Percentiles rank a stretch among this genome's conserved stretches.
Evolutionary conservation across 2,329 filamentous ascomycete species (phyloP).

Genomic region (Fusarium devonianum): DNA sequence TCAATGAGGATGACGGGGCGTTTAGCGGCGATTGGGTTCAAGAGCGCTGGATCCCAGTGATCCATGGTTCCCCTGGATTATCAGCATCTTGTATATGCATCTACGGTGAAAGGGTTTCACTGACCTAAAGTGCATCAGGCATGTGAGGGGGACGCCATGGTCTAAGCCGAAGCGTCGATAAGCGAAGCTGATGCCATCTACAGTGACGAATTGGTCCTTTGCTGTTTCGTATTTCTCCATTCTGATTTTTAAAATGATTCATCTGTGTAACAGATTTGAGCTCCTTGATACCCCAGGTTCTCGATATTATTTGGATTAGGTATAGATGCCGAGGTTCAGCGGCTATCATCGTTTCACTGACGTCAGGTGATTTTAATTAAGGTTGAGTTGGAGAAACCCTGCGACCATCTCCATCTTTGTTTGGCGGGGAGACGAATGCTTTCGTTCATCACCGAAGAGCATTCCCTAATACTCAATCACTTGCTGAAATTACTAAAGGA

Average conservation of each 20-base stretch:
- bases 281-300: no score
- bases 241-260: no score
- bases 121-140: conserved; percentile 46
- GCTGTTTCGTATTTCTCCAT: conserved; percentile 46
- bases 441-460: no score
- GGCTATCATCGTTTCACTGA: conserved; percentile 8
- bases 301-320: background rate
- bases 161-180: conserved; percentile 43
- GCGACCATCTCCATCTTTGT: background rate
- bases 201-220: conserved; percentile 41
- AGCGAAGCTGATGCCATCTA: conserved; percentile 44
- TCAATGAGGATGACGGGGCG: conserved; percentile 57
- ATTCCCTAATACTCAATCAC: no score
- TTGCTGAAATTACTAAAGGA: no score
- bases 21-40: conserved; percentile 52
- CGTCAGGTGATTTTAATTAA: conserved; percentile 25
- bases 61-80: conserved; percentile 47
- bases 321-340: conserved; percentile 29
- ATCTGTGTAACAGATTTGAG: no score
- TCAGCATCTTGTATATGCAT: background rate
- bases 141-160: conserved; percentile 44
- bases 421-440: no score
- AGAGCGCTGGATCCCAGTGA: conserved; percentile 52
- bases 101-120: background rate
- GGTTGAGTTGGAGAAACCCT: background rate